Base-by-base conservation (phyloP, 768 basidiomycete species). In the Crepidotus variabilis region DNA sequence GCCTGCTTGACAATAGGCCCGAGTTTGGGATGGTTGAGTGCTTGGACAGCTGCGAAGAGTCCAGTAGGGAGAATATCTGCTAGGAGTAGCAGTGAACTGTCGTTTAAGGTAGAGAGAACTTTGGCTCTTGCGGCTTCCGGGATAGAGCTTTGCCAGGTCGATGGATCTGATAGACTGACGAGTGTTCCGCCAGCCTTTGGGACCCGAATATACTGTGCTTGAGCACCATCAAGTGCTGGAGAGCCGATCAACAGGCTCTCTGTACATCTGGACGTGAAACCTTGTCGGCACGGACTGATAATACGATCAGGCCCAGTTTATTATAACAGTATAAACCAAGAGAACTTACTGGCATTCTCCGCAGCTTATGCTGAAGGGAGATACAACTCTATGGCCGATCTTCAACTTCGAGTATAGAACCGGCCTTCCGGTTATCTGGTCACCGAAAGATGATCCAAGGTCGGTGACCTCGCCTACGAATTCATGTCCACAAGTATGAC, bases 61-160 rank as follows among this genome's bases (percentile, higher is more conserved):
- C 88, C 89, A 0, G 90, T 92, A 2, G 90, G 90, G 13, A 91
- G 77, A 63, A 91, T 90, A 63, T 92, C 90, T 9, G 87, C 86
- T 7, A 92, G 74, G 54, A 92, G 72, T 20, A 92, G 76, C 47
- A 91, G 72, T 1, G 88, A 87, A 36, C 79, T 81, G 60, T 91
- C 87, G 2, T 82, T 65, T 4, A 90, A 69, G 9, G 66, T 67
- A 14, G 69, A 67, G 46, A 82, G 67, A 0, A 75, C 75, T 45
- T 66, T 67, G 34, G 70, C 63, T 59, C 73, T 77, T 54, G 68
- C 68, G 32, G 72, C 67, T n/a, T 66, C 51, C 11, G 74, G 57
- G 18, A 77, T 67, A 7, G 63, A 58, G n/a, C 72, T 76, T 6
- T 72, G 72, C 77, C 77, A 82, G 2, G 77, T 74, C 18, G 70